Evolutionary conservation across 1,284 basidiomycete species (phyloP), one percentile per base, ranked within the genome.

Genomic region (Ceratobasidium sp.): DNA sequence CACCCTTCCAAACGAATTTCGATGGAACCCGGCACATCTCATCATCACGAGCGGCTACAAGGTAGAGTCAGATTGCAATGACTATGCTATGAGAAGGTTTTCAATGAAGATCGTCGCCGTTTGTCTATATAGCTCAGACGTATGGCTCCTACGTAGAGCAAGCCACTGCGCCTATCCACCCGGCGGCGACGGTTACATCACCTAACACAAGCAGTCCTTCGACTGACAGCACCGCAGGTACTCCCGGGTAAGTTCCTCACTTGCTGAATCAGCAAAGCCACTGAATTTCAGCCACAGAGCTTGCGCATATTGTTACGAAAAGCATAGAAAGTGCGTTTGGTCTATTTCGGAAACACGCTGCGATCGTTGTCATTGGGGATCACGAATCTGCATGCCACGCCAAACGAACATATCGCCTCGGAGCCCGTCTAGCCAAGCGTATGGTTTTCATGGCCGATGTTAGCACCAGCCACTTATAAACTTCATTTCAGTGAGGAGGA

Each of bases 261-360:
- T 41, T 27, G n/a, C 29, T 16, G 14, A 13, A 39, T 41, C 3
- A 27, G 37, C 22, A 11, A 46, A 2, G 5, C 5, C 9, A n/a
- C 54, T 58, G 31, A 58, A 7, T 31, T 6, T 7, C 27, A 34
- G 5, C 1, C 13, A 37, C 2, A 31, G 29, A 4, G 54, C 54
- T 34, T 58, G 54, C 31, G 29, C 11, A 14, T 34, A 34, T 19
- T 58, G 54, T 14, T 24, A 58, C 31, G 13, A 16, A 1, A 58
- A 58, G 22, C 54, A 58, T 24, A 58, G 54, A 43, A 43, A 31
- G 62, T 64, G 43, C 19, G 16, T 27, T 48, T 48, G 46, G 29
- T 64, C 43, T 29, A 51, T 58, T 58, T 24, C 62, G 29, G 62
- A 64, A n/a, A 34, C 27, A 5, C 43, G 37, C 24, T 64, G 62